Conservation (phyloP, 768 basidiomycete genomes). For the Gymnopilus dilepis region DNA sequence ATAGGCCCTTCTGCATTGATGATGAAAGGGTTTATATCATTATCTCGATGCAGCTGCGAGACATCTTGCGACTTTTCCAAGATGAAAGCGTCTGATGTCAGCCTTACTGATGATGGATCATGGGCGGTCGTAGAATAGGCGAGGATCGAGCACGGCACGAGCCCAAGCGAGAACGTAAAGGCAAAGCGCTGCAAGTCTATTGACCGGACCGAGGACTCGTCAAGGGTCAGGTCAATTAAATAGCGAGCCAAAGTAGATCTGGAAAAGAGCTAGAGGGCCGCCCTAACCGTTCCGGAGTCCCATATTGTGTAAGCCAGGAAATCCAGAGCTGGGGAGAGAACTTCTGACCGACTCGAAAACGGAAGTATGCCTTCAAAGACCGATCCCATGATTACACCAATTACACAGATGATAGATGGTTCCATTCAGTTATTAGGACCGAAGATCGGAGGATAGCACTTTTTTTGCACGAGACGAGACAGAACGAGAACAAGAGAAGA, state of each 20-base stretch:
- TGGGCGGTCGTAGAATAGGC: neutral
- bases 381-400: conserved; percentile 25
- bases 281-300: conserved; percentile 5
- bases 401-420: conserved; percentile 14
- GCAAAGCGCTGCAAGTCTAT: neutral
- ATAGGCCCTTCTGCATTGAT: conserved; percentile 1
- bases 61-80: neutral
- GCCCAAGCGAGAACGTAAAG: neutral
- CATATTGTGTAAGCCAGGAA: conserved; percentile 4
- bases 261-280: neutral
- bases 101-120: neutral
- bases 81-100: neutral
- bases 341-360: conserved; percentile 14
- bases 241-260: neutral
- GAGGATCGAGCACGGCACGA: neutral
- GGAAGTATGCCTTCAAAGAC: conserved; percentile 20
- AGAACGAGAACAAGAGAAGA: conserved; percentile 1
- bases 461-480: neutral
- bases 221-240: neutral
- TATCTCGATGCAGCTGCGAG: neutral
- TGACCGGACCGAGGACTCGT: neutral
- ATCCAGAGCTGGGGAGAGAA: neutral
- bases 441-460: conserved; percentile 21
- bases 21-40: neutral
- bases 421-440: conserved; percentile 17